These are phyloP conservation scores for Geotrichum reessii DNA, from an alignment of 1,139 yeast species.

Conservation along the genomic window DNA sequence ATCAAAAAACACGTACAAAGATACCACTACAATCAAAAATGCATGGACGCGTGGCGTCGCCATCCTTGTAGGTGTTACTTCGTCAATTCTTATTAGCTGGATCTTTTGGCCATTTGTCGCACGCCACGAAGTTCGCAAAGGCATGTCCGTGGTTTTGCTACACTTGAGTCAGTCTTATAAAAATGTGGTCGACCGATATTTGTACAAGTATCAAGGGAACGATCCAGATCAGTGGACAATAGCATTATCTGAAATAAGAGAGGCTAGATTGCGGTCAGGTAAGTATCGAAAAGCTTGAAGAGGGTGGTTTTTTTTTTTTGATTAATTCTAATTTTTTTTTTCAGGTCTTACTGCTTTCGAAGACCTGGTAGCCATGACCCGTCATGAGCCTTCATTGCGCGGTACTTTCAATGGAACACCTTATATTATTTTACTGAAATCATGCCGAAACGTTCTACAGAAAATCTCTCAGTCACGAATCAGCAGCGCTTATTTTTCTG, in stretches of 20 bases:
- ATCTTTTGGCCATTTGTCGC: constrained; percentile 48
- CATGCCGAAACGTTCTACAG: constrained; percentile 41
- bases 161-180: constrained; percentile 46
- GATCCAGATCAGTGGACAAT: constrained; percentile 43
- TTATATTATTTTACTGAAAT: constrained; percentile 33
- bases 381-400: constrained; percentile 37
- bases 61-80: constrained; percentile 38
- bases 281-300: neutral
- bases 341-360: constrained; percentile 37
- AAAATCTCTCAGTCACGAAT: constrained; percentile 46
- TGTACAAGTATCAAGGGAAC: constrained; percentile 45
- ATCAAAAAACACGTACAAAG: constrained; percentile 14
- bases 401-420: constrained; percentile 28
- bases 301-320: neutral
- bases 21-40: constrained; percentile 21
- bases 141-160: constrained; percentile 39
- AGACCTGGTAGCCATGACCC: constrained; percentile 37
- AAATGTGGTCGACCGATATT: constrained; percentile 44
- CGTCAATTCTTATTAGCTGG: constrained; percentile 42
- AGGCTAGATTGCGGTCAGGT: constrained; percentile 44
- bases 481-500: constrained; percentile 44
- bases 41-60: constrained; percentile 42
- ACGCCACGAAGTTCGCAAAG: constrained; percentile 40
- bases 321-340: neutral
- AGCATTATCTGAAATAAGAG: constrained; percentile 43